phyloP scores from a whole-genome alignment of 495 filamentous ascomycete genomes.

The Trichoderma orchidacearum region DNA sequence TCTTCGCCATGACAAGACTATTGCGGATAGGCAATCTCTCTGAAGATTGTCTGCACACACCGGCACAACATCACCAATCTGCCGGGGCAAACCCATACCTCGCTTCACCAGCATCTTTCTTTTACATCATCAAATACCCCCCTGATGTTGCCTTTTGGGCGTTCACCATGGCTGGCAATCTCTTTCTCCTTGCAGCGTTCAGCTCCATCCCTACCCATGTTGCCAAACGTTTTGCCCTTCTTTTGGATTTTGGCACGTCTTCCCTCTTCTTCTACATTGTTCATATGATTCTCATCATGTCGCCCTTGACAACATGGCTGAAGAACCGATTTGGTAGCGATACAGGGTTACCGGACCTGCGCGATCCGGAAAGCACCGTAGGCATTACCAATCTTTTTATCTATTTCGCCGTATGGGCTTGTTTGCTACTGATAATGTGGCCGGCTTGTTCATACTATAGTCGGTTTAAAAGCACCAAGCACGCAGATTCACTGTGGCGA shows the following conservation, averaged over 20 bases:
- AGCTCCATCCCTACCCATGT: slow-evolving; percentile 8
- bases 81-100: slow-evolving; percentile 15
- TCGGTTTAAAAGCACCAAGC: slow-evolving; percentile 13
- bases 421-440: slow-evolving; percentile 12
- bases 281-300: slow-evolving; percentile 11
- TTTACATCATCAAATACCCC: slow-evolving; percentile 23
- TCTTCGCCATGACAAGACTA: slow-evolving; percentile 14
- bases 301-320: not conserved
- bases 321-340: slow-evolving; percentile 6
- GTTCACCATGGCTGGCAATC: slow-evolving; percentile 17
- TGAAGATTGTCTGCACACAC: slow-evolving; percentile 16
- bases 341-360: not conserved
- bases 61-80: slow-evolving; percentile 9
- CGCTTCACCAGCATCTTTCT: slow-evolving; percentile 13
- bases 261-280: slow-evolving; percentile 20
- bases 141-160: slow-evolving; percentile 20
- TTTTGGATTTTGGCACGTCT: slow-evolving; percentile 19
- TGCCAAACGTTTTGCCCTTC: slow-evolving; percentile 7
- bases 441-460: slow-evolving; percentile 16
- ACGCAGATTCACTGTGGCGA: slow-evolving; percentile 17
- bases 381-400: slow-evolving; percentile 14
- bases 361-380: not conserved
- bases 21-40: slow-evolving; percentile 19
- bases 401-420: slow-evolving; percentile 7
- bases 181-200: slow-evolving; percentile 15